Conservation (phyloP, 345 rosid genomes). For the Eucalyptus pumila region DNA sequence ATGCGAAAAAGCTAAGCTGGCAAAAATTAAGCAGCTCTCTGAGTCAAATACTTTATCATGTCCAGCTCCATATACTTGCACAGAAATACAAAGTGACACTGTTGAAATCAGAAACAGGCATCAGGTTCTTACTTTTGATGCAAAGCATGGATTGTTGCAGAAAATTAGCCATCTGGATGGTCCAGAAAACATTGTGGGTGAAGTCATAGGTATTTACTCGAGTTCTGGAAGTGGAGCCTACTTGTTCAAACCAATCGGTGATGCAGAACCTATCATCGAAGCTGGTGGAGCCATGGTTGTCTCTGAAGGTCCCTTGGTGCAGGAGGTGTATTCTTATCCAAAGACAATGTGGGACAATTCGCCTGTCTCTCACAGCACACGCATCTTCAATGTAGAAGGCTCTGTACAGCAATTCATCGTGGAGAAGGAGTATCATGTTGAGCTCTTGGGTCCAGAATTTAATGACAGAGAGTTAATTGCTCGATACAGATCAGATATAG, state of each 20-base stretch:
- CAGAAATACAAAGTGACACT: slow-evolving; percentile 41
- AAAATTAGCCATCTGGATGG: slow-evolving; percentile 43
- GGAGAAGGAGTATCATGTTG: slow-evolving; percentile 96
- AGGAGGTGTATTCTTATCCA: slow-evolving; percentile 80
- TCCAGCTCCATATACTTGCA: slow-evolving; percentile 65
- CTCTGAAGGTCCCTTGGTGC: slow-evolving; percentile 71
- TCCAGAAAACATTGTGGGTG: slow-evolving; percentile 32
- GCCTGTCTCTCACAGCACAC: slow-evolving; percentile 76
- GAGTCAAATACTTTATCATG: slow-evolving; percentile 41
- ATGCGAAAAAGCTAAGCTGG: slow-evolving; percentile 73
- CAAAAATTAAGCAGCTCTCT: slow-evolving; percentile 43
- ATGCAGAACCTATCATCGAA: slow-evolving; percentile 52
- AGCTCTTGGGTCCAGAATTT: slow-evolving; percentile 57
- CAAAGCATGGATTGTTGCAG: slow-evolving; percentile 54
- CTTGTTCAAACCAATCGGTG: slow-evolving; percentile 73
- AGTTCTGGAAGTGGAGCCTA: slow-evolving; percentile 88
- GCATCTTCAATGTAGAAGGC: slow-evolving; percentile 54
- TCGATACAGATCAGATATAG: slow-evolving; percentile 66
- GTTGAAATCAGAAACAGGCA: slow-evolving; percentile 55
- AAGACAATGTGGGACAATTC: slow-evolving; percentile 51
- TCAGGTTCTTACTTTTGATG: slow-evolving; percentile 63
- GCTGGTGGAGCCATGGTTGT: slow-evolving; percentile 51
- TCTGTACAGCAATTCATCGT: slow-evolving; percentile 41
- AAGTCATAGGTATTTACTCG: slow-evolving; percentile 72
- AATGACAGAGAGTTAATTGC: slow-evolving; percentile 78